These are phyloP conservation scores for Stagonosporopsis cucurbitacearum DNA, from an alignment of 2,329 filamentous ascomycete species.

Conservation along the genomic window DNA sequence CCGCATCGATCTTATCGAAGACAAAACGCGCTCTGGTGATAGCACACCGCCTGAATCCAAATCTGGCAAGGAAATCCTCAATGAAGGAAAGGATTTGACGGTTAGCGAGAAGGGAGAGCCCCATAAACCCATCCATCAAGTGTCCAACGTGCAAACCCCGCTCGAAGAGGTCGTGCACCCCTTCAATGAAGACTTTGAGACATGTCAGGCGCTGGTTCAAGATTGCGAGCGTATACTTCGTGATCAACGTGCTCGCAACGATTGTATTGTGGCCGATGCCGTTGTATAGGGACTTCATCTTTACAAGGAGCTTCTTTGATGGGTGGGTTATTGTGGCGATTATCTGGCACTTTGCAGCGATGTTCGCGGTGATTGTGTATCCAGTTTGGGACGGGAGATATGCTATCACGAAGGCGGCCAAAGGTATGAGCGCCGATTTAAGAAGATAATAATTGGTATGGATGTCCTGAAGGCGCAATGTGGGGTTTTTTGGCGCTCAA, in stretches of 20 bases:
- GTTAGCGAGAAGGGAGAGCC: not conserved
- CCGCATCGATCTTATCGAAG: slow-evolving; percentile 19
- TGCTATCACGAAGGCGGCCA: slow-evolving; percentile 12
- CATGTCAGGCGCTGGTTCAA: slow-evolving; percentile 16
- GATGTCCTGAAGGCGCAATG: not conserved
- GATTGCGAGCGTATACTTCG: slow-evolving; percentile 18
- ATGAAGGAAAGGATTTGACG: not conserved
- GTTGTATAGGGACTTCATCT: slow-evolving; percentile 84
- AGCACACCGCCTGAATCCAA: slow-evolving; percentile 10
- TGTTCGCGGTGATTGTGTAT: slow-evolving; percentile 76
- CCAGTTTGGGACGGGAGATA: slow-evolving; percentile 71
- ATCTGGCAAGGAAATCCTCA: not conserved
- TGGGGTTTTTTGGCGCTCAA: not conserved
- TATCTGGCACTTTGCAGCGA: slow-evolving; percentile 76
- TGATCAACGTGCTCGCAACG: slow-evolving; percentile 14
- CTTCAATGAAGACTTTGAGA: slow-evolving; percentile 14
- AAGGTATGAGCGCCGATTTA: slow-evolving; percentile 6
- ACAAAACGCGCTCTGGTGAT: slow-evolving; percentile 5
- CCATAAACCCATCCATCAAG: not conserved
- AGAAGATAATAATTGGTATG: not conserved
- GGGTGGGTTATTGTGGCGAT: slow-evolving; percentile 72
- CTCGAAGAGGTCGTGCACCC: slow-evolving; percentile 19
- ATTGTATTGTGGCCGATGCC: slow-evolving; percentile 87
- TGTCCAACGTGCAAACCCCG: slow-evolving; percentile 9
- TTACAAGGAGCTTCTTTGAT: slow-evolving; percentile 78